Conservation (phyloP, 371 early-diverging fungal genomes). For the Mortierella sp. region DNA sequence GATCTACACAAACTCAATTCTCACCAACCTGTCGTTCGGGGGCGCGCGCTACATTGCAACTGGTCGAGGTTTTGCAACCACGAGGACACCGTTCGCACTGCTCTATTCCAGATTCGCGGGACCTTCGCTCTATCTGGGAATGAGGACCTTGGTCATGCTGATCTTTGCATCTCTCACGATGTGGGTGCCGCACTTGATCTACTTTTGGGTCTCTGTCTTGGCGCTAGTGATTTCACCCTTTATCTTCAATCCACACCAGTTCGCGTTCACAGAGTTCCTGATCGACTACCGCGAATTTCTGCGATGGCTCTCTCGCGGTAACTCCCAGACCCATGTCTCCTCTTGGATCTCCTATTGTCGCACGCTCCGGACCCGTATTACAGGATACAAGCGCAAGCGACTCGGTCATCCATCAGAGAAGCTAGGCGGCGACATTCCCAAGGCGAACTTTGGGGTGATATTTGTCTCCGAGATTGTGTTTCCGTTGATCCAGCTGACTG, state of each 20-base stretch:
- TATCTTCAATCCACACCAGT: slow-evolving; percentile 88
- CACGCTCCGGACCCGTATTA: slow-evolving; percentile 75
- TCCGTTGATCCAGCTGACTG: slow-evolving; percentile 72
- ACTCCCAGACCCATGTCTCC: slow-evolving; percentile 74
- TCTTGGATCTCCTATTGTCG: slow-evolving; percentile 86
- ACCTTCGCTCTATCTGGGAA: slow-evolving; percentile 82
- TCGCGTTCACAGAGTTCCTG: slow-evolving; percentile 76
- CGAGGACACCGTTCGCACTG: slow-evolving; percentile 77
- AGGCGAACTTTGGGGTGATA: slow-evolving; percentile 72
- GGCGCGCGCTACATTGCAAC: slow-evolving; percentile 91
- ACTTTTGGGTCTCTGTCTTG: slow-evolving; percentile 87
- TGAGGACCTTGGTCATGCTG: slow-evolving; percentile 76
- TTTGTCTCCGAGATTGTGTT: slow-evolving; percentile 77
- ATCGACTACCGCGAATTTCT: slow-evolving; percentile 83
- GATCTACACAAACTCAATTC: slow-evolving; percentile 84
- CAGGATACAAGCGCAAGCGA: slow-evolving; percentile 80
- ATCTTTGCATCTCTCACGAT: slow-evolving; percentile 76
- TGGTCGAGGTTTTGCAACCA: slow-evolving; percentile 90
- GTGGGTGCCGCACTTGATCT: slow-evolving; percentile 78
- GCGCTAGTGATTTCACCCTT: slow-evolving; percentile 81
- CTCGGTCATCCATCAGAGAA: slow-evolving; percentile 66
- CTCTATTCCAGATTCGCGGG: slow-evolving; percentile 83
- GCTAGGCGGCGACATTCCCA: slow-evolving; percentile 68
- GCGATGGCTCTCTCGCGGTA: slow-evolving; percentile 84
- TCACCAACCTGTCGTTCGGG: slow-evolving; percentile 83